Evolutionary conservation across 2,329 filamentous ascomycete species (phyloP).

Genomic region (Acrodontium crateriforme): DNA sequence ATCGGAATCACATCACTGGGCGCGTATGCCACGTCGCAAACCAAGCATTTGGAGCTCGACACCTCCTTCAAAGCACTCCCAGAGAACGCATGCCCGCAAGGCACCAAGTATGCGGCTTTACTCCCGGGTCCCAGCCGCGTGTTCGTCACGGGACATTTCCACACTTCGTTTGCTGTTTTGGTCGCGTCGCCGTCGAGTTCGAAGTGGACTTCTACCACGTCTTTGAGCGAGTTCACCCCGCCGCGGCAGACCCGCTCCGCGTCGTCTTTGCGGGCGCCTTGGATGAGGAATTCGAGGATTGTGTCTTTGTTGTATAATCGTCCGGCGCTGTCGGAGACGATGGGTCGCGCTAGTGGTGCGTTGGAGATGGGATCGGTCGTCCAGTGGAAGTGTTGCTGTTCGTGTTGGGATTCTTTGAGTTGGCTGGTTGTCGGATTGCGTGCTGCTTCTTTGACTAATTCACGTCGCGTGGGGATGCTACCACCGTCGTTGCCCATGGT

Average conservation of each 20-base stretch:
- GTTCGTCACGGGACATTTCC: conserved; percentile 75
- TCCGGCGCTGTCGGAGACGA: conserved; percentile 74
- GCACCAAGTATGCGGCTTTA: conserved; percentile 78
- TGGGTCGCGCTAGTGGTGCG: conserved; percentile 54
- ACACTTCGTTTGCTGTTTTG: conserved; percentile 32
- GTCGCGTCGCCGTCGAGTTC: conserved; percentile 35
- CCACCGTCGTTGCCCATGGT: conserved; percentile 95
- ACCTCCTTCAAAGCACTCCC: conserved; percentile 60
- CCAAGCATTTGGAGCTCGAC: conserved; percentile 45
- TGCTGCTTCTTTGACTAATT: conserved; percentile 88
- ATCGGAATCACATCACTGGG: conserved; percentile 70
- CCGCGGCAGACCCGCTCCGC: conserved; percentile 48
- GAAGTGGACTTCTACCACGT: conserved; percentile 79
- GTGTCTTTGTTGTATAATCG: conserved; percentile 92
- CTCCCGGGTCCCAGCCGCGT: conserved; percentile 69
- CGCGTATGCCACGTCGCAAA: conserved; percentile 61
- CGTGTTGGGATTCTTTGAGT: conserved; percentile 74
- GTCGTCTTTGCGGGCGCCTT: conserved; percentile 40
- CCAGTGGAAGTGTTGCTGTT: conserved; percentile 80
- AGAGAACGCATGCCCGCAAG: conserved; percentile 89
- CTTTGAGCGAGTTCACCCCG: conserved; percentile 63
- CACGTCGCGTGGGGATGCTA: conserved; percentile 83
- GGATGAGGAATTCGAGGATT: conserved; percentile 55
- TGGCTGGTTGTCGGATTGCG: conserved; percentile 69
- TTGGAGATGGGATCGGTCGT: conserved; percentile 75